Percentiles rank a stretch among this genome's conserved stretches.
Conservation (phyloP, 257 asterid genomes). For the Nicotiana obtusifolia region DNA sequence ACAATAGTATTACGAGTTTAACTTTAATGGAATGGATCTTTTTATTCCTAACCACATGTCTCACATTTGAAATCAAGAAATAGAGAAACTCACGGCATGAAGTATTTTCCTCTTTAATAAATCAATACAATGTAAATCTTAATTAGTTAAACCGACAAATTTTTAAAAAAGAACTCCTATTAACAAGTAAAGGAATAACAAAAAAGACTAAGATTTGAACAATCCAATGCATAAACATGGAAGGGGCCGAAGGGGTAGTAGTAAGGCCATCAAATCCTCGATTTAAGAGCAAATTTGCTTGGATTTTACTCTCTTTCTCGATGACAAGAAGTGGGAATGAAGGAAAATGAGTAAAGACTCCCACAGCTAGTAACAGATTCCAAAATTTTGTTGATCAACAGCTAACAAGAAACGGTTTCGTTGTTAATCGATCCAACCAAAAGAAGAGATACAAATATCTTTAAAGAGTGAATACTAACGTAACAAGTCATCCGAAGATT, state of each 20-base stretch:
- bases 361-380: neutral
- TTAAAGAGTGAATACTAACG: constrained; percentile 17
- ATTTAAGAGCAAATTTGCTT: neutral
- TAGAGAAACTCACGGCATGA: neutral
- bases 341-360: neutral
- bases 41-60: no score
- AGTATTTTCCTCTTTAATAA: no score
- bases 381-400: neutral
- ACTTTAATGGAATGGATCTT: neutral
- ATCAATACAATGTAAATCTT: neutral
- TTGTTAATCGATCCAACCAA: neutral
- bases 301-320: neutral
- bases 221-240: neutral
- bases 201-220: neutral
- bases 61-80: no score
- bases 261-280: neutral
- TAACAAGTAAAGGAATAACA: neutral
- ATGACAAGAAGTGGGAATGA: neutral
- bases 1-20: neutral
- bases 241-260: neutral
- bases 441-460: neutral
- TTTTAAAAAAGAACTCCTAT: no score
- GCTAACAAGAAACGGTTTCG: constrained; percentile 1
- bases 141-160: no score
- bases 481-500: constrained; percentile 20